A percentile compares a stretch with the other conserved stretches of the same genome.
These are phyloP conservation scores for Wickerhamomyces subpelliculosus DNA, from an alignment of 805 yeast genomes.

Conservation along the genomic window DNA sequence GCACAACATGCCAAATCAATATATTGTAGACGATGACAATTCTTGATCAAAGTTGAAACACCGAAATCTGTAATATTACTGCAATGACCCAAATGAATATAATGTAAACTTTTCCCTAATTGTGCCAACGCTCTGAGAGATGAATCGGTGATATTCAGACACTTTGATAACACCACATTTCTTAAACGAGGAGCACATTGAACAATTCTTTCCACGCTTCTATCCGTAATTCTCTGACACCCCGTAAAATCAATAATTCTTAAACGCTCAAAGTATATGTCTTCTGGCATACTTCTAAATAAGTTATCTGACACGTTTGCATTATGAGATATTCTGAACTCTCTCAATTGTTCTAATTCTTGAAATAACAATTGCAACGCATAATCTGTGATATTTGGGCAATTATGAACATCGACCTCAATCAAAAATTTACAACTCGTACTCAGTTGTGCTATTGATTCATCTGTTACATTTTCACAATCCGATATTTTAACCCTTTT, in stretches of 20 bases:
- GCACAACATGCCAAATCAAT: slow-evolving; percentile 94
- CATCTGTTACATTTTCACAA: slow-evolving; percentile 59
- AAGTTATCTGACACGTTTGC: slow-evolving; percentile 61
- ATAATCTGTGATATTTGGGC: slow-evolving; percentile 66
- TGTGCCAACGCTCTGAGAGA: slow-evolving; percentile 64
- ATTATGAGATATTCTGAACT: slow-evolving; percentile 75
- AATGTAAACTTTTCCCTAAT: slow-evolving; percentile 76
- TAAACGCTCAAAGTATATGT: slow-evolving; percentile 49
- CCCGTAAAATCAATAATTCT: slow-evolving; percentile 82
- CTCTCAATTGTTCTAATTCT: slow-evolving; percentile 68
- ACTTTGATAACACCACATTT: slow-evolving; percentile 84
- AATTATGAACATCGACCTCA: slow-evolving; percentile 83
- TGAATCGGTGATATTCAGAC: slow-evolving; percentile 78
- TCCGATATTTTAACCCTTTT: slow-evolving; percentile 80
- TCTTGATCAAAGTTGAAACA: slow-evolving; percentile 62
- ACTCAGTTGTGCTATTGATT: slow-evolving; percentile 51
- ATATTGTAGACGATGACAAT: slow-evolving; percentile 81
- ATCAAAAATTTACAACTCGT: slow-evolving; percentile 73
- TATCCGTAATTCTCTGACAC: slow-evolving; percentile 76
- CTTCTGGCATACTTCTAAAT: slow-evolving; percentile 46
- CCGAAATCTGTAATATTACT: slow-evolving; percentile 85
- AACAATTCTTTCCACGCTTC: slow-evolving; percentile 65
- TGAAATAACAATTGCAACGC: slow-evolving; percentile 51
- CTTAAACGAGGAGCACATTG: slow-evolving; percentile 76
- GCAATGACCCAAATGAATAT: slow-evolving; percentile 93